Evolutionary conservation across 2,329 filamentous ascomycete genomes (phyloP).

Genomic region (Allantophomopsis cytisporea): DNA sequence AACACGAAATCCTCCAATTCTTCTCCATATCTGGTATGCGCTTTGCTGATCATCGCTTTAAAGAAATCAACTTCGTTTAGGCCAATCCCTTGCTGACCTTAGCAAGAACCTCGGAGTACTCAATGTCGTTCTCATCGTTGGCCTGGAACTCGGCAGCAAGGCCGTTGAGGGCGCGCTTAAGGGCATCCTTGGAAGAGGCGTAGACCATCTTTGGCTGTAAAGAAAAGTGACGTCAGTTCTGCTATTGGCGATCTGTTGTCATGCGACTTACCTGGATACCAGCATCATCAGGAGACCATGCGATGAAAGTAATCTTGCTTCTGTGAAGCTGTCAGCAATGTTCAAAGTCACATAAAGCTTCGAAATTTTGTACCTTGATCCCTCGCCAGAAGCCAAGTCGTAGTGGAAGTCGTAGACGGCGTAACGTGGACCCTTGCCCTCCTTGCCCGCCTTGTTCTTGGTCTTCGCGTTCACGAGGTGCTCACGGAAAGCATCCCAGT

Average conservation of each 20-base stretch:
- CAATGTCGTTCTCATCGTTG: constrained; percentile 74
- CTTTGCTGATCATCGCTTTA: neutral
- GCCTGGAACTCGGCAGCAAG: constrained; percentile 68
- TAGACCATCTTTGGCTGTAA: constrained; percentile 76
- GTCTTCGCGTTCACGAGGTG: constrained; percentile 61
- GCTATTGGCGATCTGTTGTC: constrained; percentile 86
- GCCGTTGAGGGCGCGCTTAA: constrained; percentile 68
- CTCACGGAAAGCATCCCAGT: constrained; percentile 64
- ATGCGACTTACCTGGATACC: constrained; percentile 51
- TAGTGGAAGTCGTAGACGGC: constrained; percentile 81
- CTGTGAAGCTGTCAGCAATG: constrained; percentile 22
- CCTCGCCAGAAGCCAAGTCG: constrained; percentile 57
- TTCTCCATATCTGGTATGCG: constrained; percentile 1
- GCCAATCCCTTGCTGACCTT: constrained; percentile 47
- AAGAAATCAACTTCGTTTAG: constrained; percentile 17
- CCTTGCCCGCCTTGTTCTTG: constrained; percentile 52
- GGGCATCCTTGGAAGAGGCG: constrained; percentile 75
- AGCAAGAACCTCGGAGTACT: constrained; percentile 58
- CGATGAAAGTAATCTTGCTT: constrained; percentile 69
- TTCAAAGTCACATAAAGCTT: constrained; percentile 5
- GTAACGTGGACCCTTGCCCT: constrained; percentile 62
- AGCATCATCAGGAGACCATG: constrained; percentile 74
- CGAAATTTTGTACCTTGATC: constrained; percentile 42
- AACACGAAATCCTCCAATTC: constrained; percentile 8
- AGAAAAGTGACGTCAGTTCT: constrained; percentile 70